phyloP scores from a whole-genome alignment of 768 basidiomycete species.

The Neoboletus brunneissimus region DNA sequence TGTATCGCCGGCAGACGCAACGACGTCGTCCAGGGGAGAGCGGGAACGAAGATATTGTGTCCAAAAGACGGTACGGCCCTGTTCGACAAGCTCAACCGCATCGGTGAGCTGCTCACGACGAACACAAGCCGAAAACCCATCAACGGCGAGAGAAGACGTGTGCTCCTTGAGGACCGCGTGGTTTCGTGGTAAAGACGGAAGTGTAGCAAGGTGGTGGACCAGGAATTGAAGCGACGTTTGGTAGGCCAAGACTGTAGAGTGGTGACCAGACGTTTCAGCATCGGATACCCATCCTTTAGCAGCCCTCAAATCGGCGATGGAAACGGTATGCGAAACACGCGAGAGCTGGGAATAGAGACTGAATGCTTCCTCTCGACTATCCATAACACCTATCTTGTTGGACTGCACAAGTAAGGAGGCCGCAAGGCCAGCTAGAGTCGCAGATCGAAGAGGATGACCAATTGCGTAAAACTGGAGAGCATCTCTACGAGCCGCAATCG shows the following conservation, averaged over 20 bases:
- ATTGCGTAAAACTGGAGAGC: background rate
- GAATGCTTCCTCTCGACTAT: background rate
- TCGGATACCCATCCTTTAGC: background rate
- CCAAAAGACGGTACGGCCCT: constrained; percentile 23
- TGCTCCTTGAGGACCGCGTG: background rate
- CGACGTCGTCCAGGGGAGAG: constrained; percentile 1
- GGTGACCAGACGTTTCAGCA: constrained; percentile 3
- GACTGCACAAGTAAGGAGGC: background rate
- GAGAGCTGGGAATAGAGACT: background rate
- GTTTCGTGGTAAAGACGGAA: background rate
- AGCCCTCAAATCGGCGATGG: background rate
- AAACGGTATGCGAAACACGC: background rate
- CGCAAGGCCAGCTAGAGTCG: background rate
- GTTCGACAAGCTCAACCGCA: constrained; percentile 32
- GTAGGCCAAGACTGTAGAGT: constrained; percentile 11
- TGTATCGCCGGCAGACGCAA: background rate
- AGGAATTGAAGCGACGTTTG: constrained; percentile 1
- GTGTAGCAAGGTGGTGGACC: constrained; percentile 6
- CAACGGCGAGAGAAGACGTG: background rate
- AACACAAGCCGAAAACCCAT: constrained; percentile 16
- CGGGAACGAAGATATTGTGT: constrained; percentile 12
- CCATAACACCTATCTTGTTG: background rate
- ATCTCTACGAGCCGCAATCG: background rate
- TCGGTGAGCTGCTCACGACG: constrained; percentile 3
- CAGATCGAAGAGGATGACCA: background rate